A percentile compares a stretch with the other conserved stretches of the same genome.
Conservation (phyloP, 352 stramenopile genomes). For the Pythium aphanidermatum region DNA sequence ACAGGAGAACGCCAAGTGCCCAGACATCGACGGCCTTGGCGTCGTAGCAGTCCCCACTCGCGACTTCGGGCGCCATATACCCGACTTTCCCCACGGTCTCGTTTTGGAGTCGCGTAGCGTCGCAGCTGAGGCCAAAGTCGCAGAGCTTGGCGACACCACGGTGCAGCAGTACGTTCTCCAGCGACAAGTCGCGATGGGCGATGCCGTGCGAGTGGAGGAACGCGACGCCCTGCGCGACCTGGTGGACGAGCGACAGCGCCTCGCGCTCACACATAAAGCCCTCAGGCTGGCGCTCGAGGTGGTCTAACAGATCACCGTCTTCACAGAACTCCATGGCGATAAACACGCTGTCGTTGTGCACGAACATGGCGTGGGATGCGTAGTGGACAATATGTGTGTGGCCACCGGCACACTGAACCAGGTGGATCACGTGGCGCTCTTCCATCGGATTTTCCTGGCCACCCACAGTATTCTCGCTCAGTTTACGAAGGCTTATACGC, state of each 20-base stretch:
- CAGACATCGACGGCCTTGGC: constrained; percentile 50
- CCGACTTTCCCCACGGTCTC: constrained; percentile 61
- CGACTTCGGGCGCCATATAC: constrained; percentile 72
- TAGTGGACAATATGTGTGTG: constrained; percentile 40
- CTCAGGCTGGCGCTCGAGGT: constrained; percentile 28
- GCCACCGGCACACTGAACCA: constrained; percentile 25
- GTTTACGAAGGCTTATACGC: constrained; percentile 29
- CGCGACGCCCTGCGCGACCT: constrained; percentile 34
- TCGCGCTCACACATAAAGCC: constrained; percentile 28
- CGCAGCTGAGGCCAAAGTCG: constrained; percentile 57
- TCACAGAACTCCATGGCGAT: constrained; percentile 64
- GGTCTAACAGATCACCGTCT: constrained; percentile 53
- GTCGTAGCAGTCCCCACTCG: constrained; percentile 28
- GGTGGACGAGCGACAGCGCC: constrained; percentile 27
- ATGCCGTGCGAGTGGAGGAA: constrained; percentile 46
- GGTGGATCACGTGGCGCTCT: constrained; percentile 38
- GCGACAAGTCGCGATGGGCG: constrained; percentile 49
- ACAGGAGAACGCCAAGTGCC: constrained; percentile 65
- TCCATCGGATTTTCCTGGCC: constrained; percentile 37
- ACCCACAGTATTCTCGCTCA: constrained; percentile 30
- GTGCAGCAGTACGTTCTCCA: constrained; percentile 57
- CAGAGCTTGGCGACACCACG: constrained; percentile 34
- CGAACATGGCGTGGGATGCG: constrained; percentile 30
- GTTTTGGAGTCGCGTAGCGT: constrained; percentile 24
- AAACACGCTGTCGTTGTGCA: constrained; percentile 31